These are phyloP conservation scores for Apiotrichum akiyoshidainum DNA, from an alignment of 1,284 basidiomycete species.

Conservation along the genomic window DNA sequence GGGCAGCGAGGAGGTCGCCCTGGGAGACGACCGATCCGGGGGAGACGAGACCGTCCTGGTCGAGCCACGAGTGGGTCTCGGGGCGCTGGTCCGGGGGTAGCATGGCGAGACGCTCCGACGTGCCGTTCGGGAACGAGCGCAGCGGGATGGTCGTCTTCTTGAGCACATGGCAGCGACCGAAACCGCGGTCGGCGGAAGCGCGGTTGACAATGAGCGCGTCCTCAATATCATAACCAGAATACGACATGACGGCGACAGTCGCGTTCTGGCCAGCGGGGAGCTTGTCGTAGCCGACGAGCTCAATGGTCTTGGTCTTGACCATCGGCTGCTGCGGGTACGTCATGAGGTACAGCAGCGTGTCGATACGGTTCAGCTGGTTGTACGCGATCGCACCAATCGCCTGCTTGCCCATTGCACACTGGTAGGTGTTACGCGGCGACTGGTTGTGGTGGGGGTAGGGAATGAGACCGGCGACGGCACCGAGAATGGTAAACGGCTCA, in stretches of 20 bases:
- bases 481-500: constrained; percentile 96
- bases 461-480: constrained; percentile 95
- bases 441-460: constrained; percentile 99
- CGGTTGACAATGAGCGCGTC: constrained; percentile 95
- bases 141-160: constrained; percentile 93
- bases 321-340: constrained; percentile 99
- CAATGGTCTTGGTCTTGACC: constrained; percentile 99
- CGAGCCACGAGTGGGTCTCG: constrained; percentile 78
- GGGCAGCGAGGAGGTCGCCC: constrained; percentile 93
- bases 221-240: constrained; percentile 99
- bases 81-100: constrained; percentile 77
- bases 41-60: constrained; percentile 92
- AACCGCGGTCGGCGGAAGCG: constrained; percentile 93
- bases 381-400: constrained; percentile 99
- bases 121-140: constrained; percentile 94
- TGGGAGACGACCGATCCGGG: constrained; percentile 92
- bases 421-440: constrained; percentile 97
- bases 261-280: constrained; percentile 98
- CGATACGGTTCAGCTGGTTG: constrained; percentile 96
- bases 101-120: constrained; percentile 76
- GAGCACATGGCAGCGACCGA: constrained; percentile 94
- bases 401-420: constrained; percentile 99
- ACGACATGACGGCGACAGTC: constrained; percentile 98
- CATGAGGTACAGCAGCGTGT: constrained; percentile 95
- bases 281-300: constrained; percentile 92